Base-by-base conservation (phyloP, 2,329 filamentous ascomycete genomes). In the Ophiostoma sp. region DNA sequence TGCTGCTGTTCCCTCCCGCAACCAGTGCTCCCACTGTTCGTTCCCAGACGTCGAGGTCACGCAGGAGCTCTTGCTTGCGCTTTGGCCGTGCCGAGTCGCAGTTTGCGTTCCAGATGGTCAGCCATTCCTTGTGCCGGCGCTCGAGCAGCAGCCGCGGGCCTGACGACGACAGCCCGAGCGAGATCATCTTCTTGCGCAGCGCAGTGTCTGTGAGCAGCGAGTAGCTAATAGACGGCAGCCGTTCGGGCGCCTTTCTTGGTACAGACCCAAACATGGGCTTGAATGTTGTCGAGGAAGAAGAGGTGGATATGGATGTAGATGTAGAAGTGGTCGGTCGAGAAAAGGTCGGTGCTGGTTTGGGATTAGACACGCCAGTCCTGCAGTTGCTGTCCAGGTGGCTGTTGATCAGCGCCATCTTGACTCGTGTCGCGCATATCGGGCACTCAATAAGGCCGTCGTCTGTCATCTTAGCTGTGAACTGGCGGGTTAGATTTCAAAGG, bases 41-140 rank as follows among this genome's bases (percentile, higher is more conserved):
- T 79, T 99, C 95, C 94, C 95, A 98, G 1, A 86, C 80, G 31
- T 94, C 90, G 15, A 99, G 79, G 72, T 98, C 94, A 17, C 86
- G 87, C 20, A 96, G 79, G 4, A 99, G 79, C 71, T 95, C 89
- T 7, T 80, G 76, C 73, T 91, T 92, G 13, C 83, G 83, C 77
- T 90, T 91, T 0, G 93, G 93, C 1, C 83, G 82, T 48, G 86
- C 86, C 1, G 94, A 90, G 79, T 99, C 95, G 79, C 93, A 97
- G 77, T 99, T 99, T 13, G 96, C 92, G 78, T 99, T 99, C 90
- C 93, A 97, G 23, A 99, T 81, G 52, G 95, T 97, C 68, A 95
- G 85, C 94, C 94, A 99, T 79, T 99, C 95, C 33, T 87, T 92
- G 76, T 98, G 94, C 23, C 96, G 87, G 74, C 85, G 86, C 77